Conservation (phyloP, 495 filamentous ascomycete species). For the Xylaria cubensis region DNA sequence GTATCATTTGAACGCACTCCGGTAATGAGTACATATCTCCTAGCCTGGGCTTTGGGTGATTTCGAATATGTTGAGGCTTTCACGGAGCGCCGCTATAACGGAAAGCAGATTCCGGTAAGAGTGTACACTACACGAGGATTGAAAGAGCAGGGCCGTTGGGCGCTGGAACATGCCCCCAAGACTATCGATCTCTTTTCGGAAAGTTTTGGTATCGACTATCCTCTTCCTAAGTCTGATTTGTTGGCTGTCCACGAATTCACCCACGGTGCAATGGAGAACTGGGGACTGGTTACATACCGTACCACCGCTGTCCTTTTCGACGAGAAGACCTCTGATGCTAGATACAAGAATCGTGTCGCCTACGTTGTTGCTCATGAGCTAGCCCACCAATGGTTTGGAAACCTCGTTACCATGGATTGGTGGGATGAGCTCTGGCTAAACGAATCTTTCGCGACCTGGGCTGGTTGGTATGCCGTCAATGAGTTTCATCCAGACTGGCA, state of each 20-base stretch:
- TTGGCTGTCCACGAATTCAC: constrained; percentile 95
- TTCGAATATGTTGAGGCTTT: constrained; percentile 94
- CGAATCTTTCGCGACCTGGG: constrained; percentile 98
- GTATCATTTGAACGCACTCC: constrained; percentile 88
- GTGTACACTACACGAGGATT: constrained; percentile 94
- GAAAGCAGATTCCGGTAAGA: constrained; percentile 86
- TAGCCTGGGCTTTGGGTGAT: constrained; percentile 96
- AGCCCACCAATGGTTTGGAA: constrained; percentile 98
- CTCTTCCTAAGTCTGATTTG: constrained; percentile 92
- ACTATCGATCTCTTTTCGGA: constrained; percentile 96
- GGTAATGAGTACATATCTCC: constrained; percentile 95
- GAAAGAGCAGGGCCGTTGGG: constrained; percentile 85
- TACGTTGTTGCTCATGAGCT: constrained; percentile 96
- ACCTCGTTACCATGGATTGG: constrained; percentile 87
- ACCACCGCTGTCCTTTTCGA: constrained; percentile 93
- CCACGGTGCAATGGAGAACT: constrained; percentile 73
- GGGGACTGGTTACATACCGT: constrained; percentile 95
- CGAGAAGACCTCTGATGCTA: constrained; percentile 84
- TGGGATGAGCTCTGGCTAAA: constrained; percentile 98
- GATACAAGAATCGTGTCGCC: constrained; percentile 87
- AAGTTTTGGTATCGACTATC: constrained; percentile 93
- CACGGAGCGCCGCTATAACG: constrained; percentile 87
- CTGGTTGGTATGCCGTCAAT: constrained; percentile 92
- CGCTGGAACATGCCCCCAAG: constrained; percentile 82
- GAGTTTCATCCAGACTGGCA: constrained; percentile 94